Evolutionary conservation across 2,329 filamentous ascomycete genomes (phyloP), one percentile per base, ranked within the genome.

Genomic region (Trichoderma brevicompactum): DNA sequence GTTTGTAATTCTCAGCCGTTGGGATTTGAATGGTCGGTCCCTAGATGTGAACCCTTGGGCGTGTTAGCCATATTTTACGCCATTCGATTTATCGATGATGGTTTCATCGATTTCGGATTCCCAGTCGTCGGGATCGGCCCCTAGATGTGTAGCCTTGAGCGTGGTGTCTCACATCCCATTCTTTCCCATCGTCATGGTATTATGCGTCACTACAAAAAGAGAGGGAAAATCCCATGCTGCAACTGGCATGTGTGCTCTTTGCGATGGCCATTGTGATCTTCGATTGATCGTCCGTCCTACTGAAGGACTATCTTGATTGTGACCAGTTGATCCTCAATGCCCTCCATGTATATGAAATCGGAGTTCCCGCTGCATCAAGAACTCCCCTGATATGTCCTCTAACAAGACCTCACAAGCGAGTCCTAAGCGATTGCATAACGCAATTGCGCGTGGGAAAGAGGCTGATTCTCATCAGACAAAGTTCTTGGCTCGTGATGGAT

Each of bases 171-270:
- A 68, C 67, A 68, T 66, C 65, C 63, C 70, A 70, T 69, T 71
- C 68, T 71, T 71, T 63, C 36, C 41, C 28, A 69, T 68, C 67
- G 68, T 67, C 28, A 69, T 55, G 62, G 13, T 36, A 54, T 46
- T 62, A 55, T 40, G 38, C 34, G 40, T 59, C 34, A 44, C 44
- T 60, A 12, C 55, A 56, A 48, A 49, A 60, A 56, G 44, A 59
- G 38, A 40, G 49, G 7, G 56, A 48, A 17, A 55, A 49, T 10
- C 53, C 58, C 55, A 49, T 64, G 50, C 7, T 36, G 61, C 59
- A 56, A 69, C 71, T 72, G 70, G 71, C 64, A 72, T 72, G 71
- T 66, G 66, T 67, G 54, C 52, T 65, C 65, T 68, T 67, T 48
- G 36, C 54, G 36, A 61, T 52, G 48, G 59, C 52, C 46, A 60